A percentile compares a stretch with the other conserved stretches of the same genome.
phyloP scores from a whole-genome alignment of 1,284 basidiomycete species.

The Marasmius sp. region DNA sequence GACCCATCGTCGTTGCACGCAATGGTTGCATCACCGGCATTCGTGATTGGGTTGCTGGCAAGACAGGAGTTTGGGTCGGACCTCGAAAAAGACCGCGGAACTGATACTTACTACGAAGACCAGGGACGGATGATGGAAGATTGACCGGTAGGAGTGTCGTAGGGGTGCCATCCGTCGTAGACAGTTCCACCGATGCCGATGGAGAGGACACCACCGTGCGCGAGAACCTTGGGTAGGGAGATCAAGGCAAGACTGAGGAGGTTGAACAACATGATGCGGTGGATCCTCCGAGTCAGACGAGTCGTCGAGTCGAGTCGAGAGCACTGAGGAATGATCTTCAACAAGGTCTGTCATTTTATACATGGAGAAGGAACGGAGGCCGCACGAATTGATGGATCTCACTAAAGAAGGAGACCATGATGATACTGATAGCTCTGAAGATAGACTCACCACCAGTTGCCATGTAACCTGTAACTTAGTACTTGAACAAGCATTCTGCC shows the following conservation, averaged over 20 bases:
- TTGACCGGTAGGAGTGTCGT: conserved; percentile 50
- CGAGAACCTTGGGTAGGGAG: conserved; percentile 24
- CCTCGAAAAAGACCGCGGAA: conserved; percentile 17
- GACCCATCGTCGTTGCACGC: conserved; percentile 59
- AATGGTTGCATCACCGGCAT: conserved; percentile 44
- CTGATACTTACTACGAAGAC: conserved; percentile 45
- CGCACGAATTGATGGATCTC: too few species aligned
- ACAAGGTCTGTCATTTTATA: too few species aligned
- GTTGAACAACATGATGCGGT: conserved; percentile 1
- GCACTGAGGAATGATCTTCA: too few species aligned
- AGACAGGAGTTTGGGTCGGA: background rate
- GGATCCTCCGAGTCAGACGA: too few species aligned
- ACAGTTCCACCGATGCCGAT: conserved; percentile 47
- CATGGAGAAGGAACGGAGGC: too few species aligned
- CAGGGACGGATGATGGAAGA: conserved; percentile 55
- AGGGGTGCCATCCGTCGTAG: conserved; percentile 54
- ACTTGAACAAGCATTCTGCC: too few species aligned
- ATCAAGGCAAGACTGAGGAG: conserved; percentile 26
- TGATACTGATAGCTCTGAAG: conserved; percentile 32
- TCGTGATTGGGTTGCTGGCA: conserved; percentile 50
- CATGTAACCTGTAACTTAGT: conserved; percentile 19
- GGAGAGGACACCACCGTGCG: conserved; percentile 55
- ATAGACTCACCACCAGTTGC: too few species aligned
- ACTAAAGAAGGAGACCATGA: too few species aligned
- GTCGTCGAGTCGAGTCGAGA: too few species aligned